These are phyloP conservation scores for Xylariales sp. DNA, from an alignment of 2,329 filamentous ascomycete species.

Conservation along the genomic window DNA sequence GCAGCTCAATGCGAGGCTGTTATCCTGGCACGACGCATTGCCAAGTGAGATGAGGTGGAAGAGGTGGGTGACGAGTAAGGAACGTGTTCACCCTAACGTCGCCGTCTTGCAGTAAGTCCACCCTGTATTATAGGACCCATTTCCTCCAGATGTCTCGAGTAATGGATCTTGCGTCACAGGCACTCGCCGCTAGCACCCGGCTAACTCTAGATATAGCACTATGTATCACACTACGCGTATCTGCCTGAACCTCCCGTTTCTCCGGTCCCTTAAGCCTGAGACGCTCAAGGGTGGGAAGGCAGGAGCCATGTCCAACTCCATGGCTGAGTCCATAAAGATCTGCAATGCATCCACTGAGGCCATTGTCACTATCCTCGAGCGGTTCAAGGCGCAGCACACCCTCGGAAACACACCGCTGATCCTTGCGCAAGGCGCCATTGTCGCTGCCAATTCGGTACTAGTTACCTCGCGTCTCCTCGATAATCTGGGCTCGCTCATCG, in stretches of 20 bases:
- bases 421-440: not conserved
- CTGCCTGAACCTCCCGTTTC: not conserved
- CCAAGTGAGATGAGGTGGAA: conserved; percentile 2
- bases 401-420: not conserved
- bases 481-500: too few species aligned
- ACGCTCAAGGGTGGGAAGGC: too few species aligned
- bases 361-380: conserved; percentile 1
- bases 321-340: not conserved
- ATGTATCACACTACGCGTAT: not conserved
- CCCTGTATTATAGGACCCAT: too few species aligned
- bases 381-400: conserved; percentile 2
- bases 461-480: not conserved
- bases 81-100: conserved; percentile 1
- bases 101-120: conserved; percentile 3
- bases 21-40: not conserved
- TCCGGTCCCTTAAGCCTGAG: too few species aligned
- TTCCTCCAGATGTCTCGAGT: too few species aligned
- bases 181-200: too few species aligned
- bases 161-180: too few species aligned
- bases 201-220: too few species aligned
- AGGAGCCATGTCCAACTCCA: not conserved
- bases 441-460: conserved; percentile 1
- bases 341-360: conserved; percentile 1
- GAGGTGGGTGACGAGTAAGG: not conserved
- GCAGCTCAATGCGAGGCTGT: not conserved